phyloP scores from a whole-genome alignment of 495 filamentous ascomycete species.

The Trichoderma erinaceum region DNA sequence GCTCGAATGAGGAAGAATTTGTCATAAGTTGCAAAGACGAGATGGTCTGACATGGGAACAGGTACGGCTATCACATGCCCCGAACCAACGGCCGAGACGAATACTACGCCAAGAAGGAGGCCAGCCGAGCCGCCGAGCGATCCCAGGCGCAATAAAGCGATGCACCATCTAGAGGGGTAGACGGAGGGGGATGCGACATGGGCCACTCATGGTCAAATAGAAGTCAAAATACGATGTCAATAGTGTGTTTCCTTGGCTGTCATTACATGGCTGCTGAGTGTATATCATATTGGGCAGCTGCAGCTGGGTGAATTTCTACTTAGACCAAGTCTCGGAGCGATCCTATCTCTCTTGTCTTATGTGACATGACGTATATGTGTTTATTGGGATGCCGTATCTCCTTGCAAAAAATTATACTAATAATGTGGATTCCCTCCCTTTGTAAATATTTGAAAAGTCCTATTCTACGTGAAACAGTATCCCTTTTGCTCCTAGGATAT shows the following conservation, averaged over 20 bases:
- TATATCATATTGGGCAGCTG: background rate
- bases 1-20: conserved; percentile 1
- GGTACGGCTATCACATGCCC: conserved; percentile 50
- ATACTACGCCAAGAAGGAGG: conserved; percentile 44
- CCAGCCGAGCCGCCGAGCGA: conserved; percentile 35
- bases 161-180: background rate
- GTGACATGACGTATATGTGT: background rate
- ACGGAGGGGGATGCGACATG: background rate
- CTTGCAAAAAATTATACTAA: background rate
- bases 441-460: background rate
- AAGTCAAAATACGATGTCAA: background rate
- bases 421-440: background rate
- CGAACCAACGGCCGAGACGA: conserved; percentile 43
- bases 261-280: background rate
- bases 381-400: background rate
- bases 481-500: too few species aligned
- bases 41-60: conserved; percentile 22
- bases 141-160: background rate
- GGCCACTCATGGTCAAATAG: background rate
- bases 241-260: background rate
- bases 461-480: background rate
- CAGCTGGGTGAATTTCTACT: background rate
- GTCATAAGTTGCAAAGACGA: background rate
- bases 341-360: background rate
- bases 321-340: conserved; percentile 1